Base-by-base conservation (phyloP, 148 eudicot genomes). In the Vaccinium darrowii region DNA sequence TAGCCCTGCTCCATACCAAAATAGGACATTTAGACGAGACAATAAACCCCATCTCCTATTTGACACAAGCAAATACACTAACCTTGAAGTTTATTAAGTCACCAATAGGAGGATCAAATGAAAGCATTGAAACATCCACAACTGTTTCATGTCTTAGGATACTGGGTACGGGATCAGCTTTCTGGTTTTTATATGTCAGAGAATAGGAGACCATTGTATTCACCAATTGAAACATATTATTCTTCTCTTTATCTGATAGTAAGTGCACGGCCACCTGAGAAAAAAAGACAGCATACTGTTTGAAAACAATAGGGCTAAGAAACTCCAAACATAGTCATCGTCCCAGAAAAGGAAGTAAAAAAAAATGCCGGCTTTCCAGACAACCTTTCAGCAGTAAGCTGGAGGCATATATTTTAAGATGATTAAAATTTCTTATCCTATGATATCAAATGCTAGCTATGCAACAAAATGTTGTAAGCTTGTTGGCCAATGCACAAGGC, bases 211-310 rank as follows among this genome's bases (percentile, higher is more conserved):
- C 96, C 99, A 97, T 95, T 7, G 89, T 90, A 87, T 93, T 87
- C 69, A 97, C 94, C 65, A 97, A 84, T 80, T 94, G 93, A 88
- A 84, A 83, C 86, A 95, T 83, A 85, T 91, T 87, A 84, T 80
- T 87, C 88, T 88, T 94, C 89, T 97, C 98, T 77, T 87, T 94
- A 76, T 94, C 95, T 49, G 98, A 92, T 36, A 95, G 91, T 84
- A 97, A 86, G 84, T 97, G 98, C 82, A 91, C 82, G 12, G 99
- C 96, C 79, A 95, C 98, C 99, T 97, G 92, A 62, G 79, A 60
- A 84, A 85, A 65, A 12, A 76, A 85, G 80, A 83, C 33, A 85
- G 11, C 56, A 69, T 18, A 71, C 25, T 57, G 65, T 51, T 67
- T 63, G 81, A 30, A 36, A 51, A 75, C n/a, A 39, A 72, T 9